These are phyloP conservation scores for Guyanaporus albipodus DNA, from an alignment of 768 basidiomycete species.

Conservation along the genomic window DNA sequence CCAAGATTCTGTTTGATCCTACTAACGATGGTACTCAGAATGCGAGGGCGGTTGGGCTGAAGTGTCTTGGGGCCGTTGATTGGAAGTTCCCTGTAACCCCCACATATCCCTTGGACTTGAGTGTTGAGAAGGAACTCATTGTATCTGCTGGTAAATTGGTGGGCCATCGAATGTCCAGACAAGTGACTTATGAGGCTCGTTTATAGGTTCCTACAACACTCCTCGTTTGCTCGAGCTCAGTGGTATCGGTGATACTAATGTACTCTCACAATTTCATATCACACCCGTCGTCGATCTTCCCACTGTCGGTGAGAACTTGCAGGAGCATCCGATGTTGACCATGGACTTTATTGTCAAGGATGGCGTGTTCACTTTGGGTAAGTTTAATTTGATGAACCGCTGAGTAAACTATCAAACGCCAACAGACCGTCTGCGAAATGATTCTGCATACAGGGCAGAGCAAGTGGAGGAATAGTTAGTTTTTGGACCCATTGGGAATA, in stretches of 20 bases:
- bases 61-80: too few relatives aligned
- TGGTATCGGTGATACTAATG: constrained; percentile 10
- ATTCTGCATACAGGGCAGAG: constrained; percentile 5
- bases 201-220: constrained; percentile 13
- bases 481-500: neutral
- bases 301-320: constrained; percentile 19
- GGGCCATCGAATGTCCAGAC: neutral
- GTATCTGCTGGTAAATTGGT: constrained; percentile 2
- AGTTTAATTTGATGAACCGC: neutral
- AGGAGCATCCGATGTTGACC: constrained; percentile 13
- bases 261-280: constrained; percentile 14
- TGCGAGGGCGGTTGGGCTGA: too few relatives aligned
- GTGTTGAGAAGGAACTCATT: constrained; percentile 5
- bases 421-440: constrained; percentile 12
- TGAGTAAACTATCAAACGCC: neutral
- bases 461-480: constrained; percentile 18
- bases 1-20: constrained; percentile 13
- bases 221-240: constrained; percentile 20
- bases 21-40: too few relatives aligned
- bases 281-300: constrained; percentile 10
- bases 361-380: constrained; percentile 11
- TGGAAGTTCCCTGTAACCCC: neutral
- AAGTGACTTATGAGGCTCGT: neutral
- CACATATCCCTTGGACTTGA: neutral
- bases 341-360: constrained; percentile 16